These are phyloP conservation scores for Ophiosphaerella herpotricha DNA, from an alignment of 2,329 filamentous ascomycete genomes.

Conservation along the genomic window DNA sequence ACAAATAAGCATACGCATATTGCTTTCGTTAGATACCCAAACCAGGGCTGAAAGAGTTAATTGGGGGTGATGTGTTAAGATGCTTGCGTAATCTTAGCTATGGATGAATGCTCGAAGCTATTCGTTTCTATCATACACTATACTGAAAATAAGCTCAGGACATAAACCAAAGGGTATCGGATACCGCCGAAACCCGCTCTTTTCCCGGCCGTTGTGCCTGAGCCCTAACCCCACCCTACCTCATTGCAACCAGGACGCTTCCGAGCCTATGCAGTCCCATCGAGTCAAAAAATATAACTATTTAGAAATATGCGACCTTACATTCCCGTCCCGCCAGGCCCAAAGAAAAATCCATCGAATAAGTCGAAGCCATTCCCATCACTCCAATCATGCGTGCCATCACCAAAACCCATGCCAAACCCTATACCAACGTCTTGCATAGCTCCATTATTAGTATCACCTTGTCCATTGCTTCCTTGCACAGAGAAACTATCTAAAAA, in stretches of 20 bases:
- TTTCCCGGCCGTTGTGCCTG: neutral
- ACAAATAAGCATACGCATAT: conserved; percentile 3
- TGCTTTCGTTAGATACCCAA: conserved; percentile 1
- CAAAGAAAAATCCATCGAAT: conserved; percentile 67
- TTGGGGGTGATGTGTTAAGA: no score
- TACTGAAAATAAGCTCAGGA: neutral
- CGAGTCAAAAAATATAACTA: neutral
- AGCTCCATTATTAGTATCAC: conserved; percentile 44
- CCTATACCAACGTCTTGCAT: conserved; percentile 67
- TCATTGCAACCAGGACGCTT: neutral
- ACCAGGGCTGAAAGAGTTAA: no score
- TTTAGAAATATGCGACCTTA: neutral
- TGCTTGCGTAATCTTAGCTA: no score
- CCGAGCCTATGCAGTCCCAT: conserved; percentile 1
- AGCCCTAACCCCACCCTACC: neutral
- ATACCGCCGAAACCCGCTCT: conserved; percentile 3
- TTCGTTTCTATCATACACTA: neutral
- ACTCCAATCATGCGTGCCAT: conserved; percentile 62
- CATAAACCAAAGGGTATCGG: conserved; percentile 1
- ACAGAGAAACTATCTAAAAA: conserved; percentile 58
- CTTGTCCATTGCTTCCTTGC: conserved; percentile 20
- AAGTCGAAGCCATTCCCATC: conserved; percentile 51
- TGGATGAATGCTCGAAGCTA: no score
- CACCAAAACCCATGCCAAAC: conserved; percentile 51
- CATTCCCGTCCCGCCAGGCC: conserved; percentile 26